Percentiles rank a stretch among this genome's conserved stretches.
Evolutionary conservation across 352 stramenopile species (phyloP).

Genomic region (Thalassiosira hispida): DNA sequence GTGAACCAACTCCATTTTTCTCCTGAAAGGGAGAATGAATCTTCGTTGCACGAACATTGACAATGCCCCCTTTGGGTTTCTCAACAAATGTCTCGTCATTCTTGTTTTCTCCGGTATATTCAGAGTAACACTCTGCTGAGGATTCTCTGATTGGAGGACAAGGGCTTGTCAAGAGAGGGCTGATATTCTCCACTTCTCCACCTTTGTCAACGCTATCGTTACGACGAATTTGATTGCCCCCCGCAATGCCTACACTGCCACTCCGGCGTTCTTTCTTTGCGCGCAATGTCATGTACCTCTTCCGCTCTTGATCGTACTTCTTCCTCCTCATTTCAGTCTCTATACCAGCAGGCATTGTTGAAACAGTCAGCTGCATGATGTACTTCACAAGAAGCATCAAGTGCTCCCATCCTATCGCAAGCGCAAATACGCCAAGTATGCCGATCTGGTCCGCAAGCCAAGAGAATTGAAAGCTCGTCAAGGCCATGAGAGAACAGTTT

Average conservation of each 20-base stretch:
- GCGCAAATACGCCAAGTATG: conserved; percentile 66
- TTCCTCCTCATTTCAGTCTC: conserved; percentile 74
- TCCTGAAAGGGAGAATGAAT: conserved; percentile 14
- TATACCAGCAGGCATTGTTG: conserved; percentile 67
- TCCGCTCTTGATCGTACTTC: conserved; percentile 68
- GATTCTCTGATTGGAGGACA: conserved; percentile 56
- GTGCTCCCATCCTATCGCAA: conserved; percentile 85
- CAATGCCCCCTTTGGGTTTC: conserved; percentile 15
- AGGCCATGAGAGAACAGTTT: conserved; percentile 93
- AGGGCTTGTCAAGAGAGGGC: conserved; percentile 21
- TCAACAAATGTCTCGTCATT: conserved; percentile 1
- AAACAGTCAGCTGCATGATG: conserved; percentile 77
- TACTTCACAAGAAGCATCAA: conserved; percentile 86
- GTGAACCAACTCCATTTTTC: neutral
- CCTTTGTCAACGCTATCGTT: conserved; percentile 26
- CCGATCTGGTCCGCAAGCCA: conserved; percentile 64
- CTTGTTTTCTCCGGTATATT: conserved; percentile 12
- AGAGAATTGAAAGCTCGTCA: conserved; percentile 71
- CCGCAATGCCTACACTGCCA: conserved; percentile 36
- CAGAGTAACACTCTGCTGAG: conserved; percentile 38
- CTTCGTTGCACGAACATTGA: conserved; percentile 39
- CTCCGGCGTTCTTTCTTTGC: conserved; percentile 69
- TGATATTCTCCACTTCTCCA: conserved; percentile 11
- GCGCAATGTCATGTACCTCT: conserved; percentile 65
- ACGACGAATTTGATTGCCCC: conserved; percentile 3